These are phyloP conservation scores for Martiniozyma asiatica DNA, from an alignment of 1,139 yeast genomes.

Conservation along the genomic window DNA sequence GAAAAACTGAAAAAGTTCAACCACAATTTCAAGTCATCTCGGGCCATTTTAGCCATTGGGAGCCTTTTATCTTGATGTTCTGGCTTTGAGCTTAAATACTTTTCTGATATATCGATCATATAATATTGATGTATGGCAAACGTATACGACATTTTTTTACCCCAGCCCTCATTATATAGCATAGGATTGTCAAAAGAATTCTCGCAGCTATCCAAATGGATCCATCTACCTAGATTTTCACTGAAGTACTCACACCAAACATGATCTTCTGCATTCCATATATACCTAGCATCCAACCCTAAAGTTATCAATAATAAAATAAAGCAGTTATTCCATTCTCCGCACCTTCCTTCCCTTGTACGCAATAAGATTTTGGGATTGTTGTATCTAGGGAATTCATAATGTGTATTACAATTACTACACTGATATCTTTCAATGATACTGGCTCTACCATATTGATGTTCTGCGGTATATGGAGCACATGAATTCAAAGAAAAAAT, in stretches of 20 bases:
- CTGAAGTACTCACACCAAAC: slow-evolving; percentile 94
- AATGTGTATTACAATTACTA: slow-evolving; percentile 29
- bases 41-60: slow-evolving; percentile 36
- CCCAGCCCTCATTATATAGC: slow-evolving; percentile 79
- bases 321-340: slow-evolving; percentile 91
- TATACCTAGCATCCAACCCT: slow-evolving; percentile 52
- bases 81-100: slow-evolving; percentile 49
- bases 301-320: slow-evolving; percentile 57
- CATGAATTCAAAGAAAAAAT: slow-evolving; percentile 26
- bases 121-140: slow-evolving; percentile 56
- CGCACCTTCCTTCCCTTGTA: slow-evolving; percentile 72
- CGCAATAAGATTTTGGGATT: slow-evolving; percentile 49
- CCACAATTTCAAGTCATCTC: slow-evolving; percentile 27
- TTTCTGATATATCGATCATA: slow-evolving; percentile 52
- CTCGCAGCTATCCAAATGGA: slow-evolving; percentile 86
- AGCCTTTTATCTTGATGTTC: slow-evolving; percentile 33
- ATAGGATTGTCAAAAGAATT: slow-evolving; percentile 72
- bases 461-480: slow-evolving; percentile 27
- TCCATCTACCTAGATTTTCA: slow-evolving; percentile 49
- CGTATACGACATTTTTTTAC: slow-evolving; percentile 81
- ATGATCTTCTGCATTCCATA: slow-evolving; percentile 89
- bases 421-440: slow-evolving; percentile 57
- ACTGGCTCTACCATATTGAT: slow-evolving; percentile 31
- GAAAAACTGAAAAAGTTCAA: slow-evolving; percentile 30
- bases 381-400: slow-evolving; percentile 69